Evolutionary conservation across 495 filamentous ascomycete genomes (phyloP), one percentile per base, ranked within the genome.

Genomic region (Aspergillus conjunctus): DNA sequence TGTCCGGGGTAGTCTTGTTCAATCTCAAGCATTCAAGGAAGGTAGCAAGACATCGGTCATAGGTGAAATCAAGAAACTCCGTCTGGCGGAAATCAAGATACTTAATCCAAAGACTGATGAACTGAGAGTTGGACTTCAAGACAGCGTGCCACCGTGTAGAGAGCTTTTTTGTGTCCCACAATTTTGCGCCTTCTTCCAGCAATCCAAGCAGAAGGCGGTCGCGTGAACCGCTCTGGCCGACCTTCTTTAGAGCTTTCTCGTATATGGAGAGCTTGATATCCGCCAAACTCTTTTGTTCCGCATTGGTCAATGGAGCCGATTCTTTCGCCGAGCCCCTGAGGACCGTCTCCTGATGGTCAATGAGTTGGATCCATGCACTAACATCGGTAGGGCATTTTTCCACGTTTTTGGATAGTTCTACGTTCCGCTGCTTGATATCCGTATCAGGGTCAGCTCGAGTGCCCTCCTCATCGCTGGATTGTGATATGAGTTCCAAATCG

Each of bases 201-300:
- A 90, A 77, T 10, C 85, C 85, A 3, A 89, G 61, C 5, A 91
- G 60, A 2, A 97, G 75, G 15, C 70, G 70, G 60, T 91, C 87
- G 34, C 65, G 71, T 15, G 57, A 60, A 37, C 76, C 68, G 30
- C 79, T 68, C 4, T 77, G 63, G 9, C 67, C 70, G 14, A 81
- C 77, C 54, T 87, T 83, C 34, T 76, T 72, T 7, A 97, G 71
- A 4, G 92, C 92, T 58, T 92, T 86, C 52, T 91, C 85, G 64
- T 92, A 92, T n/a, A 97, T 82, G 0, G 87, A 88, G 2, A 96
- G 62, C 61, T 89, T 92, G 37, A 96, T 83, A 61, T 91, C 90
- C 18, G 91, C 88, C 22, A 89, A 81, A 54, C 86, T 87, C 56
- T 77, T 80, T 22, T 70, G 74, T 61, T 96, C 91, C 4, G 86